Percentiles rank a stretch among this genome's conserved stretches.
phyloP scores from a whole-genome alignment of 1,139 yeast species.

The Pichia sorboxylosa region DNA sequence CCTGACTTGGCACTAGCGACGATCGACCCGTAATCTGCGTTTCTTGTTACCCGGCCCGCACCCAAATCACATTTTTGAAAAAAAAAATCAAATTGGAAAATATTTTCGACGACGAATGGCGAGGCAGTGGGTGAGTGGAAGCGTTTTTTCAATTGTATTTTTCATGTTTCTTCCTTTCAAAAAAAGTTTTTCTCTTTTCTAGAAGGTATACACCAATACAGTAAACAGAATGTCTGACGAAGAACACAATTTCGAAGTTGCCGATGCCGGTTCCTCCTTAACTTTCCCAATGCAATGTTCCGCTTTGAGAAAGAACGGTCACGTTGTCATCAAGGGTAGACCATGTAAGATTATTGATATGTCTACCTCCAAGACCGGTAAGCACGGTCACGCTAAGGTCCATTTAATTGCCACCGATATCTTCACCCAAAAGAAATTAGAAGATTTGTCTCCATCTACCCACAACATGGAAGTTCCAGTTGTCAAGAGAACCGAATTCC shows the following conservation, averaged over 20 bases:
- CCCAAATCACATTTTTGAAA: not conserved
- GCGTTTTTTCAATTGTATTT: not conserved
- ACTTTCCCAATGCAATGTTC: constrained; percentile 99
- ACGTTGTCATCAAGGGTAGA: constrained; percentile 97
- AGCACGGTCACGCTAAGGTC: constrained; percentile 99
- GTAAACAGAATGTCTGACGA: constrained; percentile 55
- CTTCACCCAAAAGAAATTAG: constrained; percentile 98
- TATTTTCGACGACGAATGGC: not conserved
- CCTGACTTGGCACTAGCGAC: too few relatives aligned
- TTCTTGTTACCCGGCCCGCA: too few relatives aligned
- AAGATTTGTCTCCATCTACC: constrained; percentile 99
- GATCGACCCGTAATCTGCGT: too few relatives aligned
- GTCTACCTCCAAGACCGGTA: constrained; percentile 99
- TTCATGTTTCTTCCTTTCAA: not conserved
- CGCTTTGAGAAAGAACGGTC: constrained; percentile 99
- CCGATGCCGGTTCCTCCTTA: constrained; percentile 97
- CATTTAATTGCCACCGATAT: constrained; percentile 98
- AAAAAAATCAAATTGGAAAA: too few relatives aligned
- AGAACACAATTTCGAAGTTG: constrained; percentile 93
- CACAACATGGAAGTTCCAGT: constrained; percentile 99
- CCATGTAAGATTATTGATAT: constrained; percentile 99
- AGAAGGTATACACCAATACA: not conserved
- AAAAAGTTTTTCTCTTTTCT: not conserved
- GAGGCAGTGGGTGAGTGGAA: not conserved
- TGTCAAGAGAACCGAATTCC: constrained; percentile 90